Conservation (phyloP, 2,329 filamentous ascomycete genomes). For the Emergomyces africanus region DNA sequence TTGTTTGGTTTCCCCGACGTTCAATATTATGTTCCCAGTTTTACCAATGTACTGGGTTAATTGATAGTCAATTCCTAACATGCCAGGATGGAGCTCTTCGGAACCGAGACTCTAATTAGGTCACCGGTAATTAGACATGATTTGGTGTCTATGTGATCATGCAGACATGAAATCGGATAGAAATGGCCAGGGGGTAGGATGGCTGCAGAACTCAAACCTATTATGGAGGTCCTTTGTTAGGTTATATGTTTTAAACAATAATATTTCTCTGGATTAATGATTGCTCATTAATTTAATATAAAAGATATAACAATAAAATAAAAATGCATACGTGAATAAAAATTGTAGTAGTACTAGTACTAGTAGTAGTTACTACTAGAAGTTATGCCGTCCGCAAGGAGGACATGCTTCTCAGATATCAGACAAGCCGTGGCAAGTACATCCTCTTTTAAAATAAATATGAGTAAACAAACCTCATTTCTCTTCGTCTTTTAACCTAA, state of each 20-base stretch:
- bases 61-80: neutral
- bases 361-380: too few species aligned
- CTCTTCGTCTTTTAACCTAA: neutral
- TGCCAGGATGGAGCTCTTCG: neutral
- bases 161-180: neutral
- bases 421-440: neutral
- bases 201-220: neutral
- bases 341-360: neutral
- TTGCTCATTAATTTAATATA: neutral
- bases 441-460: neutral
- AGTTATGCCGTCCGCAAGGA: too few species aligned
- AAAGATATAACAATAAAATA: neutral
- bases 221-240: neutral
- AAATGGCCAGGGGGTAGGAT: neutral
- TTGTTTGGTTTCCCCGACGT: too few species aligned
- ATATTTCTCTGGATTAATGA: neutral
- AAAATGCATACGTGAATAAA: neutral
- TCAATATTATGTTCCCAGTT: neutral
- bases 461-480: neutral
- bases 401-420: neutral
- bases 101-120: neutral
- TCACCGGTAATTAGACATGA: neutral
- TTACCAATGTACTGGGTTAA: neutral
- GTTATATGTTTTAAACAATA: neutral
- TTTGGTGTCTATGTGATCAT: neutral